Conservation (phyloP, 2,329 filamentous ascomycete genomes). For the Aspergillus ochraceoroseus region DNA sequence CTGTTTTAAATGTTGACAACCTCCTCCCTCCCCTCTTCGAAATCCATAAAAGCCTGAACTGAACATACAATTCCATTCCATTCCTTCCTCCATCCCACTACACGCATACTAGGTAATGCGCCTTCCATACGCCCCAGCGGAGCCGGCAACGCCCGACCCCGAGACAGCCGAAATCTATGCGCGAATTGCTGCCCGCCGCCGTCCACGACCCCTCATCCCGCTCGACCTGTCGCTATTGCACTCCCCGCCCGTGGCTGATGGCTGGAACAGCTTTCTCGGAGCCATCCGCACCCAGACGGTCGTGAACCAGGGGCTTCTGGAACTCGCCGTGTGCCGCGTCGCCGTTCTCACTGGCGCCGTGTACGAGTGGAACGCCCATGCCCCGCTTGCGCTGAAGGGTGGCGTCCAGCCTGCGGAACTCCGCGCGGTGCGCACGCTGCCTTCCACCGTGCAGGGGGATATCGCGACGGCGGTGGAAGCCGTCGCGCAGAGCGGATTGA, state of each 20-base stretch:
- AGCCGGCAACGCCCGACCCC: constrained; percentile 21
- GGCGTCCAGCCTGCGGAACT: constrained; percentile 42
- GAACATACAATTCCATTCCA: too few relatives aligned
- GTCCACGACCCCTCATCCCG: constrained; percentile 64
- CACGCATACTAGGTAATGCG: constrained; percentile 26
- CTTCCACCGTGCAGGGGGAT: constrained; percentile 42
- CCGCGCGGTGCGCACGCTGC: constrained; percentile 51
- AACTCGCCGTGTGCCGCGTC: constrained; percentile 74
- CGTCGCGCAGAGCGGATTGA: constrained; percentile 43
- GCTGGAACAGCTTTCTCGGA: constrained; percentile 57
- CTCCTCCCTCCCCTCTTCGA: neutral
- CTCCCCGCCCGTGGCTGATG: constrained; percentile 67
- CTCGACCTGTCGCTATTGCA: constrained; percentile 75
- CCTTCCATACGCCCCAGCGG: constrained; percentile 34
- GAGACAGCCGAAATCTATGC: constrained; percentile 50
- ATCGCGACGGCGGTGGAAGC: constrained; percentile 39
- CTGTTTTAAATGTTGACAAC: constrained; percentile 2
- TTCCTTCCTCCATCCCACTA: neutral
- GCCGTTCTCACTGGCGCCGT: constrained; percentile 73
- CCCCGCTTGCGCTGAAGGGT: constrained; percentile 54
- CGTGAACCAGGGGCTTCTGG: constrained; percentile 53
- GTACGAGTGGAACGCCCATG: constrained; percentile 81
- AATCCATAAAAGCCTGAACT: too few relatives aligned
- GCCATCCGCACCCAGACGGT: constrained; percentile 51
- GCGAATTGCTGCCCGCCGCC: constrained; percentile 61